A percentile compares a stretch with the other conserved stretches of the same genome.
These are phyloP conservation scores for Rhinocladiella mackenziei DNA, from an alignment of 2,329 filamentous ascomycete genomes.

Conservation along the genomic window DNA sequence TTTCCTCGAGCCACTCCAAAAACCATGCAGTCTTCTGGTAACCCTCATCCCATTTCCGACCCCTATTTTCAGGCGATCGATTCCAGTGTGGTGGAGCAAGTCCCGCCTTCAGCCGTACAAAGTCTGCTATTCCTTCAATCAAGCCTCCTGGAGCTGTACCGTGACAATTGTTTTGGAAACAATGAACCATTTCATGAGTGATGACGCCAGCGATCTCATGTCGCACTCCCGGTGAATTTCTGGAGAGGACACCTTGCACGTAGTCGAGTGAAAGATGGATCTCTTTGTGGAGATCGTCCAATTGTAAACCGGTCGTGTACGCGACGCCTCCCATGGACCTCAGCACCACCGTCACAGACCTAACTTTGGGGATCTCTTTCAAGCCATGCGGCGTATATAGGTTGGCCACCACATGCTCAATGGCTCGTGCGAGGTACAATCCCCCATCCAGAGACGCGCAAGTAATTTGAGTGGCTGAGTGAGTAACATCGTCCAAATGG, in stretches of 20 bases:
- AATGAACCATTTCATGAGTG: conserved; percentile 91
- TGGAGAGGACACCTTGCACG: conserved; percentile 42
- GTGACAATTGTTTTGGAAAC: conserved; percentile 74
- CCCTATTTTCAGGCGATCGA: conserved; percentile 43
- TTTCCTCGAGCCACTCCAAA: conserved; percentile 73
- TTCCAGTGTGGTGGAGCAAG: conserved; percentile 83
- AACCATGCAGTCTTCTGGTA: conserved; percentile 94
- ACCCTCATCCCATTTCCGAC: conserved; percentile 73
- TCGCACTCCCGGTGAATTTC: conserved; percentile 19
- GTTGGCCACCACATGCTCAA: conserved; percentile 64
- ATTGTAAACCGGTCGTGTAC: conserved; percentile 75
- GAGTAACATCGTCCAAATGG: conserved; percentile 43
- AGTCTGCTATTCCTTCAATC: conserved; percentile 90
- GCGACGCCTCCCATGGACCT: conserved; percentile 78
- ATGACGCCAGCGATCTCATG: conserved; percentile 76
- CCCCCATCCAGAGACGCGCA: conserved; percentile 62
- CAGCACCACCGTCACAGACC: conserved; percentile 79
- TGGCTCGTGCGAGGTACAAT: conserved; percentile 58
- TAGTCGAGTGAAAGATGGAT: conserved; percentile 83
- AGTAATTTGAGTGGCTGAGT: conserved; percentile 62
- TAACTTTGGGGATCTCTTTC: conserved; percentile 51
- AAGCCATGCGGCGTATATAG: conserved; percentile 57
- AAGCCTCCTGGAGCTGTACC: conserved; percentile 65
- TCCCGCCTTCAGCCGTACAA: conserved; percentile 71
- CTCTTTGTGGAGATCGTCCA: conserved; percentile 85